These are phyloP conservation scores for Pythium rhizo-oryzae DNA, from an alignment of 352 stramenopile species.

Conservation along the genomic window DNA sequence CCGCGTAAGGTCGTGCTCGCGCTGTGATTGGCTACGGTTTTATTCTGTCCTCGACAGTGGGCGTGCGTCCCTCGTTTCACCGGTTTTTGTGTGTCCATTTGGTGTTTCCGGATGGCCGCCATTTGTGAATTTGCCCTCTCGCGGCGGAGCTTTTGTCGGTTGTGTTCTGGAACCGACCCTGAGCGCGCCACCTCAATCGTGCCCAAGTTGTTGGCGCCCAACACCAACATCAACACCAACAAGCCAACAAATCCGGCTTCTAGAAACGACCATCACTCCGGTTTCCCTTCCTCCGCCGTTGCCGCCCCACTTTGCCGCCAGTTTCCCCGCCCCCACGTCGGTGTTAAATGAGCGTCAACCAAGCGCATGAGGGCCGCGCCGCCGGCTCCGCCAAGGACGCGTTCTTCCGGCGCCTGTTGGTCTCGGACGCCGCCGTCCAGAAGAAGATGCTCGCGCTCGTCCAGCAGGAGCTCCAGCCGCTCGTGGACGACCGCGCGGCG, in stretches of 20 bases:
- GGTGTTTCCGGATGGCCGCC: background rate
- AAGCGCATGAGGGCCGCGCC: conserved; percentile 2
- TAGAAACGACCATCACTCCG: conserved; percentile 14
- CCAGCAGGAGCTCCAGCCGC: conserved; percentile 58
- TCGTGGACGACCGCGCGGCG: conserved; percentile 36
- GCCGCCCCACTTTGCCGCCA: background rate
- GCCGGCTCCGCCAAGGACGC: conserved; percentile 41
- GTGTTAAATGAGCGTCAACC: background rate
- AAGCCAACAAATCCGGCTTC: background rate
- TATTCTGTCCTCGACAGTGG: background rate
- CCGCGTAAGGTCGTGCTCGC: background rate
- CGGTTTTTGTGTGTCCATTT: conserved; percentile 14
- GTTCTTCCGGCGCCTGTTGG: conserved; percentile 81
- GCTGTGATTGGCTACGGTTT: background rate
- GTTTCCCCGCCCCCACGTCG: background rate
- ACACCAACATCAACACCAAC: too few species aligned
- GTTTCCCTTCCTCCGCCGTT: background rate
- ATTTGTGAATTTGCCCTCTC: conserved; percentile 2
- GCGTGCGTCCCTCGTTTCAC: background rate
- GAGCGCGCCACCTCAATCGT: too few species aligned
- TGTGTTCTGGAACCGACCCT: background rate
- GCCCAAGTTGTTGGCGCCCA: too few species aligned
- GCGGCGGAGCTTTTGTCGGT: background rate
- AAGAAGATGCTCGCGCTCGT: conserved; percentile 59
- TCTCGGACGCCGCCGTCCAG: conserved; percentile 64